phyloP scores from a whole-genome alignment of 2,329 filamentous ascomycete species.

The Juglanconis sp. region DNA sequence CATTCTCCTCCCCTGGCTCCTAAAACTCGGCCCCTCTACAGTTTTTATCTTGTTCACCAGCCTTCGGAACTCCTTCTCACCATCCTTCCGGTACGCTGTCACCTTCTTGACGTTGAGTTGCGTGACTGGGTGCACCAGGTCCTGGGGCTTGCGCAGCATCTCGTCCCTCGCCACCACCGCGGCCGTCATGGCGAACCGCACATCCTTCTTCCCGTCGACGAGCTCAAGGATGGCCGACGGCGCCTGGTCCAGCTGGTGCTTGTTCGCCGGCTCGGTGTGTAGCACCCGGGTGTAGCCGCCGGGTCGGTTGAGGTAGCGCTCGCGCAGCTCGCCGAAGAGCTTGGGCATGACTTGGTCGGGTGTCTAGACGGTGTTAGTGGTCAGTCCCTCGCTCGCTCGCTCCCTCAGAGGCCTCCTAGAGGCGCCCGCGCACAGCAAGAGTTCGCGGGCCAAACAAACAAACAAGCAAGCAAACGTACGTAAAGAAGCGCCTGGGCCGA shows the following conservation, averaged over 20 bases:
- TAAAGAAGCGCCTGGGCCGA: slow-evolving; percentile 80
- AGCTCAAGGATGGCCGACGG: slow-evolving; percentile 88
- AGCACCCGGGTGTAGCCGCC: slow-evolving; percentile 95
- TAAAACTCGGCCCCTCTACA: slow-evolving; percentile 21
- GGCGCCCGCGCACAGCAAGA: too few relatives aligned
- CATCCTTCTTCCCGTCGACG: slow-evolving; percentile 89
- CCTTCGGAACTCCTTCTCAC: slow-evolving; percentile 64
- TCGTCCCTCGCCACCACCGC: slow-evolving; percentile 70
- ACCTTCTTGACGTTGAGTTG: slow-evolving; percentile 79
- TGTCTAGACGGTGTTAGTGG: slow-evolving; percentile 43
- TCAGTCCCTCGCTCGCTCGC: too few relatives aligned
- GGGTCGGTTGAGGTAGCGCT: slow-evolving; percentile 73
- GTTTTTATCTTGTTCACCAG: slow-evolving; percentile 49
- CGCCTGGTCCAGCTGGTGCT: slow-evolving; percentile 79
- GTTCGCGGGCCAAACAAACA: slow-evolving; percentile 27
- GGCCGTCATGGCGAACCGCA: slow-evolving; percentile 92
- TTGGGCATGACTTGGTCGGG: slow-evolving; percentile 73
- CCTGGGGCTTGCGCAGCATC: slow-evolving; percentile 50
- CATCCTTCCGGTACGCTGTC: slow-evolving; percentile 67
- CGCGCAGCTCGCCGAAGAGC: slow-evolving; percentile 77
- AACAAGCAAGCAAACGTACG: slow-evolving; percentile 58
- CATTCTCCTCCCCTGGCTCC: slow-evolving; percentile 6
- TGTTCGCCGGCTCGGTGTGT: slow-evolving; percentile 83
- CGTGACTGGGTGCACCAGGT: slow-evolving; percentile 62
- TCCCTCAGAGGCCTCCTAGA: too few relatives aligned